A percentile compares a stretch with the other conserved stretches of the same genome.
phyloP scores from a whole-genome alignment of 352 stramenopile species.

The Phytopythium mirpurense region DNA sequence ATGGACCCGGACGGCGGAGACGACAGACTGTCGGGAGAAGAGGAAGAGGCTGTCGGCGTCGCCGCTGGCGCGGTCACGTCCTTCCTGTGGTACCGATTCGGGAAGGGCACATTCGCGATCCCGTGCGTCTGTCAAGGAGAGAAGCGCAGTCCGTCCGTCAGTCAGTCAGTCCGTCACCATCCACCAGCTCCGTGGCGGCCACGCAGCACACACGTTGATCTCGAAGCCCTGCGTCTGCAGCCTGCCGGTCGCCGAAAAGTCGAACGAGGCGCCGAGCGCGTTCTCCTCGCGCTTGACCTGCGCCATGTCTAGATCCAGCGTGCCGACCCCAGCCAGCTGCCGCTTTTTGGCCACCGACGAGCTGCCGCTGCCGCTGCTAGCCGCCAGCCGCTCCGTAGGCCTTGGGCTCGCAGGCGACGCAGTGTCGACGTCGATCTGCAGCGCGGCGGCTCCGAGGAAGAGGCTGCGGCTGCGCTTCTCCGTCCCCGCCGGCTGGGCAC shows the following conservation, averaged over 20 bases:
- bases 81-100: constrained; percentile 9
- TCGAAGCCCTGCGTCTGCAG: constrained; percentile 83
- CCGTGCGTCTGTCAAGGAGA: constrained; percentile 49
- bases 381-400: not conserved
- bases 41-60: not conserved
- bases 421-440: constrained; percentile 47
- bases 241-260: constrained; percentile 70
- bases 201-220: constrained; percentile 54
- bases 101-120: constrained; percentile 67
- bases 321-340: constrained; percentile 18
- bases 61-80: not conserved
- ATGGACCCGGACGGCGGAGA: constrained; percentile 14
- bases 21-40: not conserved
- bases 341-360: constrained; percentile 7
- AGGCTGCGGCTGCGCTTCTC: constrained; percentile 9
- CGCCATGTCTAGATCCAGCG: constrained; percentile 58
- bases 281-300: constrained; percentile 59
- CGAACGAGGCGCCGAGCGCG: constrained; percentile 61
- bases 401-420: not conserved
- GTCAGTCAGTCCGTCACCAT: constrained; percentile 4
- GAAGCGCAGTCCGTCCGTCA: no score
- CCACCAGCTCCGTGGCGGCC: no score
- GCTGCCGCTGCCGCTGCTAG: not conserved
- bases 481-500: not conserved
- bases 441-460: constrained; percentile 19